These are phyloP conservation scores for Aspergillus conjunctus DNA, from an alignment of 495 filamentous ascomycete species.

Conservation along the genomic window DNA sequence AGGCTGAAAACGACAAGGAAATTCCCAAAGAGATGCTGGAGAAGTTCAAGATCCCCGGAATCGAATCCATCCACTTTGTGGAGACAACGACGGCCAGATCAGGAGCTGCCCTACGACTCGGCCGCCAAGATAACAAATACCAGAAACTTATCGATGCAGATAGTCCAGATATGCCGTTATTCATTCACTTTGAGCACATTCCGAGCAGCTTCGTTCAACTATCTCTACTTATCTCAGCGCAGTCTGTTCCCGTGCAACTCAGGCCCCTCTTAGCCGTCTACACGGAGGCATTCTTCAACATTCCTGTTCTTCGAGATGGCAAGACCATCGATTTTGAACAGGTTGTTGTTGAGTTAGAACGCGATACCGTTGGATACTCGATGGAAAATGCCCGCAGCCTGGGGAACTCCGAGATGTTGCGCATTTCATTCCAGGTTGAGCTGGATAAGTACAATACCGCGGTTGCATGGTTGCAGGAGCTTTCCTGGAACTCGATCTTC, in stretches of 20 bases:
- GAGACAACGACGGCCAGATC: constrained; percentile 83
- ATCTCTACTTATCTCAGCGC: constrained; percentile 74
- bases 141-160: constrained; percentile 78
- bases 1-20: constrained; percentile 77
- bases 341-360: constrained; percentile 84
- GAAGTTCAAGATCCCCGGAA: constrained; percentile 76
- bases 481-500: constrained; percentile 86
- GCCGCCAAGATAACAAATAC: constrained; percentile 63
- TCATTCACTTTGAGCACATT: constrained; percentile 96
- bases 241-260: constrained; percentile 67
- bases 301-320: constrained; percentile 78
- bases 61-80: constrained; percentile 91
- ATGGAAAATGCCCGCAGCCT: constrained; percentile 66
- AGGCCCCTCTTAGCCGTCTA: constrained; percentile 85
- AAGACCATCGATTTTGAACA: constrained; percentile 84
- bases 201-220: constrained; percentile 87
- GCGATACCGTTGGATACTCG: constrained; percentile 82
- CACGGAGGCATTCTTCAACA: constrained; percentile 90
- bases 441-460: constrained; percentile 80
- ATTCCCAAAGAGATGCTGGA: constrained; percentile 77
- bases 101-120: constrained; percentile 73
- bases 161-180: constrained; percentile 66
- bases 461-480: constrained; percentile 81
- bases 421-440: constrained; percentile 82
- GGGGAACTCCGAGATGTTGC: constrained; percentile 77